A percentile compares a stretch with the other conserved stretches of the same genome.
Conservation (phyloP, 257 asterid species). For the Scutellaria barbata region DNA sequence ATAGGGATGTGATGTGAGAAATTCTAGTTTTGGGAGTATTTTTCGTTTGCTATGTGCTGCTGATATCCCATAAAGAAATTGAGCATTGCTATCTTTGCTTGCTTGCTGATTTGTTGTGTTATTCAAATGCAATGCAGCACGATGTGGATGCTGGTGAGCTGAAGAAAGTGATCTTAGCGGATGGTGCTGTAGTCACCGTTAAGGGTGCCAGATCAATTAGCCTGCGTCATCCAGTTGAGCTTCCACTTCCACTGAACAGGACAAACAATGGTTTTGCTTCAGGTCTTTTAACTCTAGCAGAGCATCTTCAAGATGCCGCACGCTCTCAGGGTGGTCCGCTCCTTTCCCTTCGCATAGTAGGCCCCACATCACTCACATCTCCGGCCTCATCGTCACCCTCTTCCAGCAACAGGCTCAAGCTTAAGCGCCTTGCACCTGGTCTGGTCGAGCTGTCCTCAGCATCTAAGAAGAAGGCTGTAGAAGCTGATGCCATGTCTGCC, state of each 20-base stretch:
- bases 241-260: constrained; percentile 84
- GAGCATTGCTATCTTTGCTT: constrained; percentile 4
- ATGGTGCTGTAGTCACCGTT: constrained; percentile 92
- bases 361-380: constrained; percentile 87
- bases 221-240: constrained; percentile 83
- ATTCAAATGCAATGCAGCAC: constrained; percentile 37
- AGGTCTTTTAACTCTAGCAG: constrained; percentile 79
- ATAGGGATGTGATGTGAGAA: not conserved
- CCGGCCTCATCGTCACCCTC: constrained; percentile 70
- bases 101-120: constrained; percentile 5
- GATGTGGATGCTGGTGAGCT: constrained; percentile 68
- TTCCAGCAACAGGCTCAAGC: constrained; percentile 71
- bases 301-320: constrained; percentile 67
- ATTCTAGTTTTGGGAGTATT: not conserved
- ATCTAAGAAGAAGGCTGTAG: constrained; percentile 50
- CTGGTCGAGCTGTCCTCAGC: constrained; percentile 90
- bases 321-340: constrained; percentile 55
- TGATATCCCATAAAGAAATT: not conserved
- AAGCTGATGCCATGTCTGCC: constrained; percentile 44
- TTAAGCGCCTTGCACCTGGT: constrained; percentile 97
- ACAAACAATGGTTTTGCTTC: constrained; percentile 69
- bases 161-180: constrained; percentile 87
- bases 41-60: not conserved
- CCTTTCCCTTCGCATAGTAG: constrained; percentile 90
- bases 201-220: constrained; percentile 97